phyloP scores from a whole-genome alignment of 306 rosid genomes.

The Lathyrus tuberosus region DNA sequence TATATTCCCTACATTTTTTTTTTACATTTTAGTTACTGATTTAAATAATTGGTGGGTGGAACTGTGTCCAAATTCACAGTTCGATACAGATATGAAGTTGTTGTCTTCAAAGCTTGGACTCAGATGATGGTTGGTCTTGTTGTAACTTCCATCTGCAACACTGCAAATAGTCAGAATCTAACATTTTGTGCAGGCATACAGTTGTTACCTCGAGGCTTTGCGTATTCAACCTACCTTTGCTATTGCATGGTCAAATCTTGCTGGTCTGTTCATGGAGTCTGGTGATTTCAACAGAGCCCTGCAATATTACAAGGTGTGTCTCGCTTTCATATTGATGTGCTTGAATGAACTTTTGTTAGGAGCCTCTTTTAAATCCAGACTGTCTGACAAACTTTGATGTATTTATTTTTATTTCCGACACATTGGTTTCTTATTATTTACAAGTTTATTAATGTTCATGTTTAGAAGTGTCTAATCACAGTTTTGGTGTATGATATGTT shows the following conservation, averaged over 20 bases:
- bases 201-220: constrained; percentile 96
- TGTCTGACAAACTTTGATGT: constrained; percentile 1
- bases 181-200: constrained; percentile 99
- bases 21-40: constrained; percentile 72
- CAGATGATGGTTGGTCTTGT: constrained; percentile 94
- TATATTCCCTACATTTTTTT: constrained; percentile 51
- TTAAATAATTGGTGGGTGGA: constrained; percentile 78
- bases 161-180: constrained; percentile 94
- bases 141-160: constrained; percentile 81
- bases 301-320: constrained; percentile 84
- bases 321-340: constrained; percentile 2
- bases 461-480: neutral
- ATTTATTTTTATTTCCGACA: neutral
- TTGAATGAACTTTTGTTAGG: constrained; percentile 7
- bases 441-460: constrained; percentile 3
- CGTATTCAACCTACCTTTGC: constrained; percentile 97
- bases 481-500: neutral
- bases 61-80: constrained; percentile 80
- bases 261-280: constrained; percentile 98
- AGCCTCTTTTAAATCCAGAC: neutral
- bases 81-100: constrained; percentile 78
- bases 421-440: neutral
- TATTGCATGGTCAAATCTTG: constrained; percentile 99
- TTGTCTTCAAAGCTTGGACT: constrained; percentile 80
- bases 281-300: constrained; percentile 96